These are phyloP conservation scores for Persicaria tinctoria DNA, from an alignment of 148 eudicot genomes.

Conservation along the genomic window DNA sequence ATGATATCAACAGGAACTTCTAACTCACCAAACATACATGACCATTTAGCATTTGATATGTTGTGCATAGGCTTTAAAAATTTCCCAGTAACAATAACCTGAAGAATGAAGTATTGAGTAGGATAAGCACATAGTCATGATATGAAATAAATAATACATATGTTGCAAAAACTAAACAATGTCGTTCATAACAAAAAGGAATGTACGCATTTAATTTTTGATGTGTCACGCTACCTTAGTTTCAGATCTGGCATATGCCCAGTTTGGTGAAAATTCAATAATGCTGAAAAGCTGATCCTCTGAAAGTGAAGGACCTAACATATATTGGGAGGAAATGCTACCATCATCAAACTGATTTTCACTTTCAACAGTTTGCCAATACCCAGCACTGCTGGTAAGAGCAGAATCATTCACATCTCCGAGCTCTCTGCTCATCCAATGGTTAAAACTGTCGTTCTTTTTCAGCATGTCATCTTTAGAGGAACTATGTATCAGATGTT, in stretches of 20 bases:
- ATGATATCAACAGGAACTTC: constrained; percentile 45
- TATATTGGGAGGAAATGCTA: constrained; percentile 29
- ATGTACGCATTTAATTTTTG: background rate
- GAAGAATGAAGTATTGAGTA: background rate
- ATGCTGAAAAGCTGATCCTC: constrained; percentile 72
- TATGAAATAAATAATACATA: background rate
- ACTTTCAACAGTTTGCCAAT: constrained; percentile 57
- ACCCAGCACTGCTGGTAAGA: constrained; percentile 36
- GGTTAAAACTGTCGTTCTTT: constrained; percentile 75
- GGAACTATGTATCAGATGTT: constrained; percentile 32
- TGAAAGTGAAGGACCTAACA: constrained; percentile 55
- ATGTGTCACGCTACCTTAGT: constrained; percentile 41
- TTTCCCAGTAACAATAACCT: constrained; percentile 30
- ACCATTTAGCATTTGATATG: constrained; percentile 24
- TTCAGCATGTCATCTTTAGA: constrained; percentile 34
- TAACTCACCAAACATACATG: constrained; percentile 62
- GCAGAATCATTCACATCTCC: constrained; percentile 54
- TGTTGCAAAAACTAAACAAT: background rate
- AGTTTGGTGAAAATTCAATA: constrained; percentile 65
- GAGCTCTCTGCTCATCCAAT: constrained; percentile 78
- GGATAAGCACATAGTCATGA: background rate
- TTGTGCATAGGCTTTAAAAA: constrained; percentile 19
- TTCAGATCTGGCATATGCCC: constrained; percentile 60
- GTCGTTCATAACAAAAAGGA: background rate
- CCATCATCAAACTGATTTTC: constrained; percentile 40